Evolutionary conservation across 192 early-diverging fungal genomes (phyloP), one percentile per base, ranked within the genome.

Genomic region (Ambispora gerdemannii): DNA sequence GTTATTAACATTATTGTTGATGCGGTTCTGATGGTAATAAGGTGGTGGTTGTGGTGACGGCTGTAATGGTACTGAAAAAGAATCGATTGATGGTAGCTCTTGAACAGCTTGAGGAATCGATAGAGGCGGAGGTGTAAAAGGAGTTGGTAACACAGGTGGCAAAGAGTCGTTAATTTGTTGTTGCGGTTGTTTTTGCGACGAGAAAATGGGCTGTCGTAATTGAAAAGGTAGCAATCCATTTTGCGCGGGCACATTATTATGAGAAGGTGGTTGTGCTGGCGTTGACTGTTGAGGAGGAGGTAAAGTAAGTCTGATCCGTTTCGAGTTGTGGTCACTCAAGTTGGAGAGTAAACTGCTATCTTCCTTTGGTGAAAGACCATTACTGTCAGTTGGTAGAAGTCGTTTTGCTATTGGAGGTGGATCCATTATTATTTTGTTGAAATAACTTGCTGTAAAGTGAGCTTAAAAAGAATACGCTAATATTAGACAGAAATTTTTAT

Each of bases 301-400:
- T 25, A 70, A 27, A 38, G 65, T 67, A 52, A 70, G 32, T 70
- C 67, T 70, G 13, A 70, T 55, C 8, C 67, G 31, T 47, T 70
- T 70, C n/a, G 67, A n/a, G n/a, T 58, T 50, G 4, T 55, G 53
- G 17, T 70, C 67, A 38, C 52, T 11, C 27, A 35, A 8, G 11
- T 19, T 25, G n/a, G 15, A 11, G 11, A 27, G 36, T 17, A 33
- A n/a, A 10, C 24, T 22, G 25, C 58, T n/a, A n/a, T n/a, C n/a
- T n/a, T n/a, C n/a, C n/a, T n/a, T n/a, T n/a, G n/a, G n/a, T n/a
- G n/a, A n/a, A n/a, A n/a, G n/a, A n/a, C n/a, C n/a, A n/a, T n/a
- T n/a, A n/a, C n/a, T n/a, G n/a, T n/a, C n/a, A n/a, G n/a, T n/a
- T n/a, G n/a, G n/a, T n/a, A n/a, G n/a, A n/a, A n/a, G n/a, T n/a